These are phyloP conservation scores for Calamus simplicifolius DNA, from an alignment of 176 grass and related monocot species.

Conservation along the genomic window DNA sequence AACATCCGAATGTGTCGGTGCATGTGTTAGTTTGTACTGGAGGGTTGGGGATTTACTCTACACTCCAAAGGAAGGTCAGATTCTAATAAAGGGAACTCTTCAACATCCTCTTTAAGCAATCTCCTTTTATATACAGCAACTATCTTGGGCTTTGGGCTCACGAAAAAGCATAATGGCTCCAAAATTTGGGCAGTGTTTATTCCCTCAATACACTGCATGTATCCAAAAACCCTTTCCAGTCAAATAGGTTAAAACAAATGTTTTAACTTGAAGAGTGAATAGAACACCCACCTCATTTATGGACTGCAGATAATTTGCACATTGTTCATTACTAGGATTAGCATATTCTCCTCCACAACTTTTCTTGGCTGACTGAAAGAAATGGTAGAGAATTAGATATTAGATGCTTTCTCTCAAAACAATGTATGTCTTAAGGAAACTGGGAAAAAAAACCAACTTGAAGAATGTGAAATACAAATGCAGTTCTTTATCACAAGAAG, in stretches of 20 bases:
- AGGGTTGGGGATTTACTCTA: conserved; percentile 19
- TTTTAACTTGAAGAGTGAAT: too few relatives aligned
- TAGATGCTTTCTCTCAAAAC: too few relatives aligned
- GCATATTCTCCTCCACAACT: conserved; percentile 42
- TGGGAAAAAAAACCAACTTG: too few relatives aligned
- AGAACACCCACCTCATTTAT: conserved; percentile 16
- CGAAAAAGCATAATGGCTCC: conserved; percentile 43
- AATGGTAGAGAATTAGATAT: too few relatives aligned
- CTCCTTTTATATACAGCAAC: background rate
- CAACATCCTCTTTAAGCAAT: conserved; percentile 3
- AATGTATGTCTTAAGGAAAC: too few relatives aligned
- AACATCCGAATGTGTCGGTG: too few relatives aligned
- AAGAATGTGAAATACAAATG: too few relatives aligned
- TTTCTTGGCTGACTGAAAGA: conserved; percentile 9
- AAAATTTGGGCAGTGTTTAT: conserved; percentile 46
- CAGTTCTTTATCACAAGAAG: too few relatives aligned
- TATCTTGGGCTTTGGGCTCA: background rate
- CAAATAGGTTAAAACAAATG: too few relatives aligned
- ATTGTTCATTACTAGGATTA: conserved; percentile 29
- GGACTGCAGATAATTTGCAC: conserved; percentile 27
- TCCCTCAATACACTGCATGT: conserved; percentile 6
- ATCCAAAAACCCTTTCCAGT: background rate
- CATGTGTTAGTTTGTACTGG: background rate
- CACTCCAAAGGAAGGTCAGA: conserved; percentile 16
- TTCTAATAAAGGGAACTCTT: conserved; percentile 5